Conservation (phyloP, 192 early-diverging fungal species). For the Diversispora epigaea region DNA sequence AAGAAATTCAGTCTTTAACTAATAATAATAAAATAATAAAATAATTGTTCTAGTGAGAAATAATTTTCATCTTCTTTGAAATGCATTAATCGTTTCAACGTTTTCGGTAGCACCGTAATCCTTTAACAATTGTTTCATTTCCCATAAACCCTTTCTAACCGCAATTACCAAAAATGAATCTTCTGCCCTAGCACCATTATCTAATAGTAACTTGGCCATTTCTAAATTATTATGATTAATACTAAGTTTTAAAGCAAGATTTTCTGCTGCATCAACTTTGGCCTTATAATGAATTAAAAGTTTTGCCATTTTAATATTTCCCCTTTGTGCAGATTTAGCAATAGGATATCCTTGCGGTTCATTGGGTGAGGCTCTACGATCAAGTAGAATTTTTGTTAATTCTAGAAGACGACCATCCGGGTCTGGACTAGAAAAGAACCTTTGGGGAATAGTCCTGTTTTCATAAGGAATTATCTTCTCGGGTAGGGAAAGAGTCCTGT, state of each 20-base stretch:
- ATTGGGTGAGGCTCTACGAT: slow-evolving; percentile 39
- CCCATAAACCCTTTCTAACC: slow-evolving; percentile 36
- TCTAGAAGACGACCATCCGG: slow-evolving; percentile 10
- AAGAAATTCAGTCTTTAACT: no score
- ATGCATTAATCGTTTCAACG: not conserved
- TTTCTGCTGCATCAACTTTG: slow-evolving; percentile 33
- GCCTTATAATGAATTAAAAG: slow-evolving; percentile 37
- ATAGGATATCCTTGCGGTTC: slow-evolving; percentile 45
- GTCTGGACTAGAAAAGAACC: slow-evolving; percentile 32
- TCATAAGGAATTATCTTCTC: slow-evolving; percentile 1
- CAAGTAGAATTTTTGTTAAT: slow-evolving; percentile 34
- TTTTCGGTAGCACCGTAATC: slow-evolving; percentile 44
- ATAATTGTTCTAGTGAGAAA: no score
- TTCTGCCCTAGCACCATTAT: slow-evolving; percentile 38
- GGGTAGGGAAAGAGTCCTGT: slow-evolving; percentile 30
- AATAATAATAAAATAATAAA: no score
- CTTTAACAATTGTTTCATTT: slow-evolving; percentile 40
- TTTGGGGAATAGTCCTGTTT: slow-evolving; percentile 33
- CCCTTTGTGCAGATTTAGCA: slow-evolving; percentile 41
- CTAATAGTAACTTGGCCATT: slow-evolving; percentile 40
- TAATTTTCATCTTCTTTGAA: not conserved
- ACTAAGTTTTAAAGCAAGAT: slow-evolving; percentile 38
- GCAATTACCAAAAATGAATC: slow-evolving; percentile 35
- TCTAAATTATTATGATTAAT: slow-evolving; percentile 34
- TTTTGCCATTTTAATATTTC: slow-evolving; percentile 34